phyloP scores from a whole-genome alignment of 208 protist genomes.

The Plasmodiophora brassicae region DNA sequence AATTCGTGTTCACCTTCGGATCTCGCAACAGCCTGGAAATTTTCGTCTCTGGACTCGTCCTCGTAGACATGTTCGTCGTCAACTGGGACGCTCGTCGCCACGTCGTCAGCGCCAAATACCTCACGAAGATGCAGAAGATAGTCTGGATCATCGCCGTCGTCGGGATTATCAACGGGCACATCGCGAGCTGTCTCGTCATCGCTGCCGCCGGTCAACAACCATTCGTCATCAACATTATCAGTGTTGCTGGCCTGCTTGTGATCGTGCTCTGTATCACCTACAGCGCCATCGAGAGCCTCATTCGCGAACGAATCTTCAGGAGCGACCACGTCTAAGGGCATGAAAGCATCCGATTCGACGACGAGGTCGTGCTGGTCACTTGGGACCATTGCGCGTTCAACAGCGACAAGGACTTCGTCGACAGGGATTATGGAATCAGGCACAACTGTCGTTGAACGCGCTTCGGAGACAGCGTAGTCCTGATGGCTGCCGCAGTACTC shows the following conservation, averaged over 20 bases:
- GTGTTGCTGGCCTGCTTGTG: background rate
- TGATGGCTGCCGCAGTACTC: background rate
- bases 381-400: too few relatives aligned
- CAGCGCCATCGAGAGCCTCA: background rate
- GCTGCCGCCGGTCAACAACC: background rate
- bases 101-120: background rate
- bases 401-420: background rate
- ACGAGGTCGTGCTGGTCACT: too few relatives aligned
- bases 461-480: background rate
- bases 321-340: too few relatives aligned
- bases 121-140: constrained; percentile 22
- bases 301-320: background rate
- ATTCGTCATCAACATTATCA: background rate
- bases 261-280: background rate
- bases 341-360: too few relatives aligned
- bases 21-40: background rate
- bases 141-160: constrained; percentile 20
- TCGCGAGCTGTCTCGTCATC: too few relatives aligned
- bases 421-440: too few relatives aligned
- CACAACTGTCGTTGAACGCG: background rate
- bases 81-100: background rate
- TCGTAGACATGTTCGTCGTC: constrained; percentile 6
- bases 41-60: background rate
- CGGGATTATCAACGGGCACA: background rate
- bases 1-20: background rate